Evolutionary conservation across 768 basidiomycete species (phyloP).

Genomic region (Trametes sanguinea): DNA sequence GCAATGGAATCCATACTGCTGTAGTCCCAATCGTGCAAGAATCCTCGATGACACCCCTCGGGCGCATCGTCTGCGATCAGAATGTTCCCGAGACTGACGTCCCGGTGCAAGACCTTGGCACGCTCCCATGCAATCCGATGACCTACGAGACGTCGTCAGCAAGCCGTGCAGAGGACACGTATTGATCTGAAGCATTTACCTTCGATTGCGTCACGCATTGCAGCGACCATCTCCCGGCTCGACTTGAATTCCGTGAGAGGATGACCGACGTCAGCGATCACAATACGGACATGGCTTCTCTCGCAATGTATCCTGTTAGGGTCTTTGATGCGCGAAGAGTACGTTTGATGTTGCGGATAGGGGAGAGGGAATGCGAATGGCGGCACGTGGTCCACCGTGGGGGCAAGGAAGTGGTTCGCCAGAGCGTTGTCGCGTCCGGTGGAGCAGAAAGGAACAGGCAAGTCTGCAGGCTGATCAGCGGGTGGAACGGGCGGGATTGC

Average conservation of each 20-base stretch:
- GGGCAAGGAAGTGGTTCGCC: background rate
- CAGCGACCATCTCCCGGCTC: background rate
- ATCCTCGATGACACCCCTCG: background rate
- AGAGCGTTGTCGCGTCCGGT: background rate
- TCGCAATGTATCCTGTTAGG: background rate
- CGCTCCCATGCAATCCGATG: conserved; percentile 2
- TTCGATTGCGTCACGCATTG: conserved; percentile 3
- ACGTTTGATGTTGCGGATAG: conserved; percentile 8
- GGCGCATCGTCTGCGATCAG: conserved; percentile 2
- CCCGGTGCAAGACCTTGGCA: conserved; percentile 16
- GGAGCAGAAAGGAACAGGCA: background rate
- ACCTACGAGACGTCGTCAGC: conserved; percentile 1
- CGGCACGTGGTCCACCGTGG: background rate
- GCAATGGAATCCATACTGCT: background rate
- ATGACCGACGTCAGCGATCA: conserved; percentile 1
- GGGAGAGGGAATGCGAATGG: background rate
- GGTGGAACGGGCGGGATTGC: background rate
- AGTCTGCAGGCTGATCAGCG: background rate
- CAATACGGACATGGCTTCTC: conserved; percentile 13
- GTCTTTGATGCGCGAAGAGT: background rate
- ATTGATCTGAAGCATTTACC: background rate
- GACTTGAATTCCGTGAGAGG: background rate
- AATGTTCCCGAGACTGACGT: conserved; percentile 21
- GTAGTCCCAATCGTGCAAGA: conserved; percentile 22
- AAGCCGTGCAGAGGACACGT: too few relatives aligned